phyloP scores from a whole-genome alignment of 2,329 filamentous ascomycete genomes.

The Beauveria pseudobassiana region DNA sequence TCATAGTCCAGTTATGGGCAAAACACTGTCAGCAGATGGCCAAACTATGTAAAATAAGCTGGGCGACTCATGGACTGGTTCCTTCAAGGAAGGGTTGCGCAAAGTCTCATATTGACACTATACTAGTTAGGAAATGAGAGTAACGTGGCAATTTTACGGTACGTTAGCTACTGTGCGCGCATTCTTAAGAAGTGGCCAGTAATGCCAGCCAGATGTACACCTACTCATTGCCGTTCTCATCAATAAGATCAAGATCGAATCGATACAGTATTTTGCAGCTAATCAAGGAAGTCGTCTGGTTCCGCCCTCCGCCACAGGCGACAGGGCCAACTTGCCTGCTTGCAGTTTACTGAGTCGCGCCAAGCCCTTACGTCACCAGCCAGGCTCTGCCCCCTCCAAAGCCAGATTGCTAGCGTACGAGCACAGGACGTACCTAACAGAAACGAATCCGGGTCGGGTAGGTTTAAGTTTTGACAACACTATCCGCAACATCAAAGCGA shows the following conservation, averaged over 20 bases:
- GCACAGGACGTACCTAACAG: slow-evolving; percentile 12
- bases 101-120: neutral
- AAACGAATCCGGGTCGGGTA: slow-evolving; percentile 12
- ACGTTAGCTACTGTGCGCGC: neutral
- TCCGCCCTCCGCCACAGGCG: neutral
- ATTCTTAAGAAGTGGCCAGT: neutral
- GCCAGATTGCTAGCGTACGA: slow-evolving; percentile 8
- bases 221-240: neutral
- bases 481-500: neutral
- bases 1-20: slow-evolving; percentile 28
- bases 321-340: neutral
- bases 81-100: neutral
- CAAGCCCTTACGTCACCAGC: slow-evolving; percentile 13
- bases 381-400: neutral
- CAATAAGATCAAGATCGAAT: neutral
- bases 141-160: neutral
- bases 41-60: neutral
- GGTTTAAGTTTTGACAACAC: slow-evolving; percentile 10
- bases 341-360: neutral
- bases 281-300: neutral
- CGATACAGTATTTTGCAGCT: no score
- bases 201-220: neutral
- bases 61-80: neutral
- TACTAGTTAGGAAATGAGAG: neutral
- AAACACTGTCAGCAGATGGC: neutral